These are phyloP conservation scores for Aspergillus novoparasiticus DNA, from an alignment of 2,329 filamentous ascomycete genomes.

Conservation along the genomic window DNA sequence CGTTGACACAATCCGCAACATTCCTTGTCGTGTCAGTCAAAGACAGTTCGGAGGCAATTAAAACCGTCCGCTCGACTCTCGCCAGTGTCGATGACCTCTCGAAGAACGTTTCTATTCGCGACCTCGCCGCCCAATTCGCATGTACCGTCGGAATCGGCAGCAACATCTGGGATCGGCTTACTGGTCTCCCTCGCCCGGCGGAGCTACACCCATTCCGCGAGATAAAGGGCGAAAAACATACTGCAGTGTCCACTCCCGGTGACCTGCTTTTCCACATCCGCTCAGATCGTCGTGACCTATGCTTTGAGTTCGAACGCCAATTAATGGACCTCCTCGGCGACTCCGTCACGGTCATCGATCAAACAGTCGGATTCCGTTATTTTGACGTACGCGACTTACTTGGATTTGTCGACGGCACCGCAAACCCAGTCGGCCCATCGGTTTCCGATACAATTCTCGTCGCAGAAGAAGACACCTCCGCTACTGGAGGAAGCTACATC, in stretches of 20 bases:
- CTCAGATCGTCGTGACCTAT: conserved; percentile 58
- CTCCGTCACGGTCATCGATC: conserved; percentile 53
- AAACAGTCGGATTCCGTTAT: conserved; percentile 61
- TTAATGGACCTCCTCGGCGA: conserved; percentile 54
- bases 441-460: conserved; percentile 50
- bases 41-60: conserved; percentile 36
- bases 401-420: conserved; percentile 63
- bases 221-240: conserved; percentile 53
- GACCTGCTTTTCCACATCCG: conserved; percentile 63
- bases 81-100: conserved; percentile 49
- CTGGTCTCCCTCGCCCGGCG: conserved; percentile 46
- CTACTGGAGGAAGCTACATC: conserved; percentile 58
- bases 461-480: conserved; percentile 42
- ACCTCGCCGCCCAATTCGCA: conserved; percentile 49
- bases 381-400: conserved; percentile 62
- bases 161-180: conserved; percentile 54
- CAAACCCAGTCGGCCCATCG: conserved; percentile 56
- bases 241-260: conserved; percentile 58
- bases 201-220: conserved; percentile 57
- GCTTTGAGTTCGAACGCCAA: conserved; percentile 62
- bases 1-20: conserved; percentile 56
- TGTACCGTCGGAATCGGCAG: conserved; percentile 61
- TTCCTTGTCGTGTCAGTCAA: conserved; percentile 55
- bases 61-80: conserved; percentile 49
- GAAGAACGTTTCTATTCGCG: conserved; percentile 58